phyloP scores from a whole-genome alignment of 139 green algal species.

The Chlorella sp. region DNA sequence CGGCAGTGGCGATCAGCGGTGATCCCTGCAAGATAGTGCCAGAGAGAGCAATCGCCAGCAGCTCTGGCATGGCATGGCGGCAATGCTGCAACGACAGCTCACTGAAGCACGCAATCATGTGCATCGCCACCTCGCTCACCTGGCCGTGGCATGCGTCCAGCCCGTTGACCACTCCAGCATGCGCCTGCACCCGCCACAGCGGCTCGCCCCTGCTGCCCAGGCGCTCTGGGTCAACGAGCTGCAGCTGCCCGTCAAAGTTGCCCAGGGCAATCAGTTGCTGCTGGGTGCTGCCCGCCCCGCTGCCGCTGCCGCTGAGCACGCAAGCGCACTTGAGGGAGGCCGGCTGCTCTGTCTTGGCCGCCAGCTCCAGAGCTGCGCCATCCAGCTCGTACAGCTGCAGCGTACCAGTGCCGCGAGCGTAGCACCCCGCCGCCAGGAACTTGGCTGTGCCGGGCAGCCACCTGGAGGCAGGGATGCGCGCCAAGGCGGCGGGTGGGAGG shows the following conservation, averaged over 20 bases:
- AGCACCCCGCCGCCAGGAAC: constrained; percentile 79
- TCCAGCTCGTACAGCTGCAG: constrained; percentile 70
- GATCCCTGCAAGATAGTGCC: constrained; percentile 40
- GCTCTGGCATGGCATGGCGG: not conserved
- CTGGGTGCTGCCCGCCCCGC: constrained; percentile 45
- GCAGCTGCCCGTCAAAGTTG: constrained; percentile 75
- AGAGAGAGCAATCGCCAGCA: not conserved
- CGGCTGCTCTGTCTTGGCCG: constrained; percentile 64
- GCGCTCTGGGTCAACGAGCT: constrained; percentile 83
- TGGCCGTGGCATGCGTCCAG: constrained; percentile 81
- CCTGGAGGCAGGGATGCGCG: constrained; percentile 42
- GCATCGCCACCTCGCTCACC: constrained; percentile 37
- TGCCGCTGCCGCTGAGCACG: constrained; percentile 58
- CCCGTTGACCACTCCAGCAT: constrained; percentile 82
- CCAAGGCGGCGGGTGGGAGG: not conserved
- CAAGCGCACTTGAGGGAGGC: constrained; percentile 80
- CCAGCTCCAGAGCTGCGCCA: constrained; percentile 66
- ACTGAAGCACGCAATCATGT: not conserved
- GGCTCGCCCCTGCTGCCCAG: constrained; percentile 38
- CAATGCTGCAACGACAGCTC: not conserved
- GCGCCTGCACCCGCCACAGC: constrained; percentile 67
- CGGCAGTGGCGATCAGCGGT: constrained; percentile 84
- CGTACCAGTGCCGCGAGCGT: constrained; percentile 71
- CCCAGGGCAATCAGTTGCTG: constrained; percentile 69
- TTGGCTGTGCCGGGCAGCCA: constrained; percentile 87